Conservation (phyloP, 2,329 filamentous ascomycete species). For the Septoria petroselini region DNA sequence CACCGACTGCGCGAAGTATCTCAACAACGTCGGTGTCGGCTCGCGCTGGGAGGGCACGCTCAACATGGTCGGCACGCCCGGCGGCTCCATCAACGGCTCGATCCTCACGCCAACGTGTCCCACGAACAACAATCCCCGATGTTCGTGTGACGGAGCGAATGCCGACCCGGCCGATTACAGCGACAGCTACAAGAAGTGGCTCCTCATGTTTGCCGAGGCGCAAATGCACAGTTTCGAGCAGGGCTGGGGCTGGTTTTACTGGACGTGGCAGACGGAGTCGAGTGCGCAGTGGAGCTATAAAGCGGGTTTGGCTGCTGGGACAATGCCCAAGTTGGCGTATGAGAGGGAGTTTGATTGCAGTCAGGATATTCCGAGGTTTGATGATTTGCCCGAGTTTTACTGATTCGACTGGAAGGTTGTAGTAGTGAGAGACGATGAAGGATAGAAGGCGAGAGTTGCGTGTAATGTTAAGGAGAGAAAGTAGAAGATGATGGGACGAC, state of each 20-base stretch:
- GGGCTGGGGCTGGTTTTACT: conserved; percentile 98
- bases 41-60: conserved; percentile 90
- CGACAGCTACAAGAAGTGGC: conserved; percentile 74
- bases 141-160: conserved; percentile 74
- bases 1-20: conserved; percentile 81
- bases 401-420: no score
- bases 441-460: no score
- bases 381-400: conserved; percentile 47
- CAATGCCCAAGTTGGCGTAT: conserved; percentile 61
- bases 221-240: conserved; percentile 95
- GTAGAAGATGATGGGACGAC: no score
- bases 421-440: no score
- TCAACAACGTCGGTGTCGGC: conserved; percentile 87
- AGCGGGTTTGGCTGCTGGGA: conserved; percentile 70
- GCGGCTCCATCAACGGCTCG: conserved; percentile 57
- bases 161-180: conserved; percentile 67
- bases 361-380: conserved; percentile 42
- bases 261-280: conserved; percentile 92
- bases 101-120: conserved; percentile 75
- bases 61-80: conserved; percentile 49
- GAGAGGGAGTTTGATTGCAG: conserved; percentile 45
- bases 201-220: conserved; percentile 86
- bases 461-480: no score
- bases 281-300: conserved; percentile 91
- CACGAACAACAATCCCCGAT: conserved; percentile 56